These are phyloP conservation scores for Daldinia vernicosa DNA, from an alignment of 495 filamentous ascomycete genomes.

Conservation along the genomic window DNA sequence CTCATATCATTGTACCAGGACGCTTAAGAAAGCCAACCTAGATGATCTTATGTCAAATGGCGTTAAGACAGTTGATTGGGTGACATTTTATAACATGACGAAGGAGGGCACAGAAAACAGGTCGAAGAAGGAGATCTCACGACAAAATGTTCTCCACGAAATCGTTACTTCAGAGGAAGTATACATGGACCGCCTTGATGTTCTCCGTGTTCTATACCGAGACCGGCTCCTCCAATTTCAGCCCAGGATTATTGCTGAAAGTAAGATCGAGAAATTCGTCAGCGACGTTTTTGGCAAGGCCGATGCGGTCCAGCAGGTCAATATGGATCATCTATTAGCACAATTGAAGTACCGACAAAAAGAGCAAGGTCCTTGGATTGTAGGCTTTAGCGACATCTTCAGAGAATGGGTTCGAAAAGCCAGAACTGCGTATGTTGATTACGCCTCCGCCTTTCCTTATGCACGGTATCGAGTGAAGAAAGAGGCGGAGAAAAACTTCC, in stretches of 20 bases:
- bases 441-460: conserved; percentile 85
- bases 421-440: conserved; percentile 86
- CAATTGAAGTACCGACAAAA: conserved; percentile 97
- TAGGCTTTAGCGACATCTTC: conserved; percentile 96
- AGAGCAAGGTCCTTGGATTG: conserved; percentile 94
- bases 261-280: conserved; percentile 79
- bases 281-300: conserved; percentile 88
- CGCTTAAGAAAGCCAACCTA: conserved; percentile 91
- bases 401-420: conserved; percentile 98
- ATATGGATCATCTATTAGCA: conserved; percentile 91
- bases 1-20: conserved; percentile 91
- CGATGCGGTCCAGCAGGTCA: conserved; percentile 87
- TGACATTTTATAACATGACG: conserved; percentile 85
- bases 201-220: conserved; percentile 84
- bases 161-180: conserved; percentile 93
- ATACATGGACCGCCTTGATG: conserved; percentile 86
- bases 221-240: conserved; percentile 78
- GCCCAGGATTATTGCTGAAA: conserved; percentile 81
- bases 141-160: conserved; percentile 95
- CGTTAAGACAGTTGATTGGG: conserved; percentile 83
- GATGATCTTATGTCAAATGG: conserved; percentile 72
- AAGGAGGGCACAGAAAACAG: conserved; percentile 74
- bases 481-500: conserved; percentile 82
- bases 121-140: conserved; percentile 86
- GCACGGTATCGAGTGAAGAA: conserved; percentile 84